Base-by-base conservation (phyloP, 164 flowering plant species). In the Piper longum region DNA sequence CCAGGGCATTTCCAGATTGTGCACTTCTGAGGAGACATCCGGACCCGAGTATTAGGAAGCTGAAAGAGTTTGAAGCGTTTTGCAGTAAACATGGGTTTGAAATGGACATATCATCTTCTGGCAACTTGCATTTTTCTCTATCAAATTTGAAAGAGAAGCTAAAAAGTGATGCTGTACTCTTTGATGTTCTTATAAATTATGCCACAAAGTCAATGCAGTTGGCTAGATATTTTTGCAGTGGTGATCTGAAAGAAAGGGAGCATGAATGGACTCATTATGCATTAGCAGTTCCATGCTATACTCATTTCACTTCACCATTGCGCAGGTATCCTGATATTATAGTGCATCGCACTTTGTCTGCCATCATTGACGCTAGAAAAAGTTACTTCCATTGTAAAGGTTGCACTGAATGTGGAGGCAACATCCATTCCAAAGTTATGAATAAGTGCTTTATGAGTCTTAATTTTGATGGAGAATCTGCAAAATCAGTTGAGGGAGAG, bases 231-330 rank as follows among this genome's bases (percentile, higher is more conserved):
- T 88, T 95, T 62, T 88, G 89, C 59, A 84, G 77, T 68, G 97
- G 97, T 41, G 83, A 82, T 51, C 65, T 75, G 4, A 76, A 72
- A 66, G 84, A 77, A 57, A 57, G 58, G 54, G 76, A 71, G 65
- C 67, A 66, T 69, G 87, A 88, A 42, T 78, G 89, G 91, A 79
- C 83, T 59, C 97, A 95, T 67, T 91, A 95, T 80, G 84, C 88
- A 3, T 60, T 95, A 68, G 92, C 93, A 45, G 77, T 87, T 69
- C 95, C 97, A 54, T 71, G 81, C 5, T 95, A 86, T 71, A 89
- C 99, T 13, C 97, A 95, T 77, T 95, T 95, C 65, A 95, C 99
- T 52, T 88, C 99, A 36, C 96, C 97, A 64, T 69, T 95, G 59
- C 88, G 97, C 36, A 78, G 99, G 45, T 95, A 95, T 75, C 85